phyloP scores from a whole-genome alignment of 208 protist genomes.

The Acanthamoeba royreba region DNA sequence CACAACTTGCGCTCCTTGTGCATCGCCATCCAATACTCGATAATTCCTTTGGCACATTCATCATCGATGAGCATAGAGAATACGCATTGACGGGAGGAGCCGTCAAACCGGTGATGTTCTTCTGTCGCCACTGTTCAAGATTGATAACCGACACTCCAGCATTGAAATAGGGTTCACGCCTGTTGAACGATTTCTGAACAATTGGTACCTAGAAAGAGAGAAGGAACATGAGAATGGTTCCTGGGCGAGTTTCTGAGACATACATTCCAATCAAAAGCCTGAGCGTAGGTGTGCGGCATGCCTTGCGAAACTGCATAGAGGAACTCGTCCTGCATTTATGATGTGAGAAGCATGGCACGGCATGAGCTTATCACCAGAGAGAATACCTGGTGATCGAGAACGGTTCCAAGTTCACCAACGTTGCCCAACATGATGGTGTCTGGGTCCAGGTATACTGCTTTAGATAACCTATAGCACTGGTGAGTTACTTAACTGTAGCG shows the following conservation, averaged over 20 bases:
- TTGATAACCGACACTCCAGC: conserved; percentile 15
- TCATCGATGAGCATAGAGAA: background rate
- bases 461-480: background rate
- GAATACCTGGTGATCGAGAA: conserved; percentile 24
- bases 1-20: background rate
- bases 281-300: background rate
- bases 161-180: conserved; percentile 13
- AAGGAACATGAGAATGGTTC: too few species aligned
- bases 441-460: conserved; percentile 18
- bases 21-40: background rate
- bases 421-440: conserved; percentile 48
- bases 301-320: conserved; percentile 1
- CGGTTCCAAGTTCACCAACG: background rate
- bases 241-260: too few species aligned
- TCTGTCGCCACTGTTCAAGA: background rate
- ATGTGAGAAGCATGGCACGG: too few species aligned
- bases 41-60: background rate
- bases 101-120: background rate
- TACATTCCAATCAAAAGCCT: background rate
- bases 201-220: background rate
- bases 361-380: background rate
- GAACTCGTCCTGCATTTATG: too few species aligned
- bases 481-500: too few species aligned
- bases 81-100: too few species aligned
- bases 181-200: background rate